Evolutionary conservation across 768 basidiomycete genomes (phyloP), one percentile per base, ranked within the genome.

Genomic region (Suillus subluteus): DNA sequence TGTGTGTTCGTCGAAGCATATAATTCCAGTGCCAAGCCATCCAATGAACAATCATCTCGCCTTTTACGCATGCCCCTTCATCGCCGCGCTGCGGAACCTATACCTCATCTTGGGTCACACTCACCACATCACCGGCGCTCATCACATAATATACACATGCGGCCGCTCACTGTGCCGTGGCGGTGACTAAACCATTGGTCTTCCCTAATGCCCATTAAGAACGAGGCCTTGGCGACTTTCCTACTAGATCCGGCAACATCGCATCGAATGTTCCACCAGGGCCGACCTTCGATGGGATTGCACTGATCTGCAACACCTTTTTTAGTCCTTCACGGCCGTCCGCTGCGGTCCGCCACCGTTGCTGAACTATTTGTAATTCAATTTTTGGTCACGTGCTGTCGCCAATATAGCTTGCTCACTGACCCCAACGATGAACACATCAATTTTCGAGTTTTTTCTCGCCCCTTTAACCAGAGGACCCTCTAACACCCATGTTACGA

Each of bases 341-440:
- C 68, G 63, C 70, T 65, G 23, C 30, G 63, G 52, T 56, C 64
- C 40, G 65, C 67, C 63, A 54, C 26, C 50, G 55, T 50, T 64
- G 63, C 23, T 54, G 63, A 64, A 21, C 1, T 43, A 18, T 26
- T 18, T 75, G 62, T 75, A 75, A 75, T 66, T 65, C 12, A 65
- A 18, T 23, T 38, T 62, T 43, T 18, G 40, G 6, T 64, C 59
- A 62, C 52, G 66, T 65, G 59, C 21, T 65, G 15, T 43, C 43
- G 23, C 26, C 35, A 37, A 65, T 44, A 63, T 43, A 41, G 63
- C 54, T 56, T 66, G 23, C 70, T 74, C 73, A 41, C 62, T 46
- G 73, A 62, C 73, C 21, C 26, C 26, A 58, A 76, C 73, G 73
- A 72, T 3, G 73, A 75, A 66, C 71, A 72, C 66, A 15, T 35